These are phyloP conservation scores for Fusarium agapanthi DNA, from an alignment of 2,329 filamentous ascomycete species.

Conservation along the genomic window DNA sequence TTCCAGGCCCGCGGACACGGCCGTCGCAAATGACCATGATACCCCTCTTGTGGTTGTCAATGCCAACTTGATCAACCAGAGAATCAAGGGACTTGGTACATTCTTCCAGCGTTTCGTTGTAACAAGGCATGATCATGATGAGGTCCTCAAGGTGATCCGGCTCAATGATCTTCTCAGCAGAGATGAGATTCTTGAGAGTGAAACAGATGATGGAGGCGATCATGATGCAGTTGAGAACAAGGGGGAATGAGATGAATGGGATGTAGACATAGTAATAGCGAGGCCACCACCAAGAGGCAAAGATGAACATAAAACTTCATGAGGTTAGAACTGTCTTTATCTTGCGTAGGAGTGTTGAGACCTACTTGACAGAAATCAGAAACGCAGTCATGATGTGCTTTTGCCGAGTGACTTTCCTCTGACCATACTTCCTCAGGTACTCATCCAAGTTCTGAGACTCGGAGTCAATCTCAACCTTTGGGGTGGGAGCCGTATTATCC, in stretches of 20 bases:
- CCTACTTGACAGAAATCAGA: conserved; percentile 24
- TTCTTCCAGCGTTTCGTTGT: conserved; percentile 54
- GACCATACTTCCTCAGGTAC: conserved; percentile 11
- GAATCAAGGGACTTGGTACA: conserved; percentile 46
- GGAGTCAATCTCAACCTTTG: conserved; percentile 12
- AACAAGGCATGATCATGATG: conserved; percentile 53
- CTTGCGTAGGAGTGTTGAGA: accelerated
- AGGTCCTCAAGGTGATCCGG: conserved; percentile 44
- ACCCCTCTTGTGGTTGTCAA: conserved; percentile 31
- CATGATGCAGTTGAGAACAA: conserved; percentile 40
- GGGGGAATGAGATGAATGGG: conserved; percentile 40
- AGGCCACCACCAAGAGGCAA: conserved; percentile 40
- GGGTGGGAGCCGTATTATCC: not conserved
- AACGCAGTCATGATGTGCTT: conserved; percentile 28
- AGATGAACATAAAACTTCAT: conserved; percentile 36
- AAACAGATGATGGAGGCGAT: conserved; percentile 35
- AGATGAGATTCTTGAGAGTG: conserved; percentile 20
- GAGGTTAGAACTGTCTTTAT: not conserved
- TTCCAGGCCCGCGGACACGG: conserved; percentile 34
- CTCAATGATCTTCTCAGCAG: conserved; percentile 27
- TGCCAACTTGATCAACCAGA: conserved; percentile 32
- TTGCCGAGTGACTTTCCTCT: conserved; percentile 19
- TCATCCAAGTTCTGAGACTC: conserved; percentile 27
- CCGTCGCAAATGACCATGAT: conserved; percentile 41
- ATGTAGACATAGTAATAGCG: conserved; percentile 37